A percentile compares a stretch with the other conserved stretches of the same genome.
Evolutionary conservation across 2,329 filamentous ascomycete genomes (phyloP).

Genomic region (Colletotrichum spaethianum): DNA sequence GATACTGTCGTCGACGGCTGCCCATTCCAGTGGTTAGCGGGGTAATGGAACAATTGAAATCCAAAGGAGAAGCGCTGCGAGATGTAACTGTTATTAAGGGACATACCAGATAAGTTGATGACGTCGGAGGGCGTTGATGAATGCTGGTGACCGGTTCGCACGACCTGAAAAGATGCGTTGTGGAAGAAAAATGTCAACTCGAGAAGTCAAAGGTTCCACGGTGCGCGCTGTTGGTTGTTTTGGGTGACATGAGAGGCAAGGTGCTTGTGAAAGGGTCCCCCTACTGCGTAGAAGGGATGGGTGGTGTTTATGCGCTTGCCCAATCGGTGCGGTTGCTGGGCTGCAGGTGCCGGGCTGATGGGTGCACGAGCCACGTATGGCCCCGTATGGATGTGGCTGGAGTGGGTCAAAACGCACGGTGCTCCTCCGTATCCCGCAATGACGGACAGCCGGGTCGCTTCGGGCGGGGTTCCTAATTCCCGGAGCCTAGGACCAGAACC

Average conservation of each 20-base stretch:
- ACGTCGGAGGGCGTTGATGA: conserved; percentile 5
- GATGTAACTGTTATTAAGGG: neutral
- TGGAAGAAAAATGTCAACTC: neutral
- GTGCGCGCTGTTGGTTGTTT: conserved; percentile 32
- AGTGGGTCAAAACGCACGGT: neutral
- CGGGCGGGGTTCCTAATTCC: neutral
- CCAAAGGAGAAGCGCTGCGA: conserved; percentile 3
- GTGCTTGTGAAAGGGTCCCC: conserved; percentile 34
- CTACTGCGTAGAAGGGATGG: conserved; percentile 17
- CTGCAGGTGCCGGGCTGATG: conserved; percentile 27
- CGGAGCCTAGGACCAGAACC: conserved; percentile 8
- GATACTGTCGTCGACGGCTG: conserved; percentile 32
- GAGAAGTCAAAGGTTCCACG: conserved; percentile 8
- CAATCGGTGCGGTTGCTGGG: conserved; percentile 41
- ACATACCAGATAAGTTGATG: conserved; percentile 28
- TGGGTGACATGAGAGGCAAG: conserved; percentile 24
- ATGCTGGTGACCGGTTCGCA: neutral
- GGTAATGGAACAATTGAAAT: conserved; percentile 50
- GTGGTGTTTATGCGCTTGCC: conserved; percentile 42
- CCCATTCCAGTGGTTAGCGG: conserved; percentile 60
- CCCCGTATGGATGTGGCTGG: conserved; percentile 20
- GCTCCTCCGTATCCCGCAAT: conserved; percentile 12
- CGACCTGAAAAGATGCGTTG: conserved; percentile 8
- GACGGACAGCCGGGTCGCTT: conserved; percentile 13
- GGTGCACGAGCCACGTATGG: conserved; percentile 8